Evolutionary conservation across 2,329 filamentous ascomycete genomes (phyloP), one percentile per base, ranked within the genome.

Genomic region (Calonectria montana): DNA sequence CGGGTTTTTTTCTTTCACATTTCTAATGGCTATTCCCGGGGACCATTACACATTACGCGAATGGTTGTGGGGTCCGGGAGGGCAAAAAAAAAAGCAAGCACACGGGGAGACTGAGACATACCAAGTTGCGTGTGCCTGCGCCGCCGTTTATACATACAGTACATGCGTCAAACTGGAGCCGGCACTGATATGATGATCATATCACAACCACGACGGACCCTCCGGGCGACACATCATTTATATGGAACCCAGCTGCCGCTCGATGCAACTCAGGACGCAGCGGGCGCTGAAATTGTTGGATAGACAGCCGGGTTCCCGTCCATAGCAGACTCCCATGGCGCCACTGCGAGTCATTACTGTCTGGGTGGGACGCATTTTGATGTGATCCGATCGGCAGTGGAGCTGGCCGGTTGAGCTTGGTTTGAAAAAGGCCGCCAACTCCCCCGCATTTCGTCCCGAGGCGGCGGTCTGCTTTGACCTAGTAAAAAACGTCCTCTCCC

Each of bases 371-470:
- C 55, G 63, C 69, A 67, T 73, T 57, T 57, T 69, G 66, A 69
- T 72, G 71, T 79, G 77, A 75, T 79, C 71, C 73, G 77, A 77
- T 79, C 77, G 77, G 75, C 77, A 74, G 77, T 79, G 77, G 76
- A 77, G 72, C 69, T 50, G 73, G 75, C 70, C 70, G 69, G 72
- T 65, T 61, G 61, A 65, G 50, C 48, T 61, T 61, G 47, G 65
- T 72, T 62, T 72, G 69, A 74, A 76, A 75, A 77, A 75, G 71
- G 59, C 64, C 74, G 61, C 70, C 69, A 61, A 57, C 69, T 75
- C 74, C 77, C 77, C 77, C 77, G 77, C 77, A 78, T 78, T 78
- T 71, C 45, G 29, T 73, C 68, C 74, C 61, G 64, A 74, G 75
- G 69, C 73, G 70, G 71, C 64, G 67, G 64, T 70, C 62, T 71